Evolutionary conservation across 371 early-diverging fungal species (phyloP), one percentile per base, ranked within the genome.

Genomic region (Mucor irregularis): DNA sequence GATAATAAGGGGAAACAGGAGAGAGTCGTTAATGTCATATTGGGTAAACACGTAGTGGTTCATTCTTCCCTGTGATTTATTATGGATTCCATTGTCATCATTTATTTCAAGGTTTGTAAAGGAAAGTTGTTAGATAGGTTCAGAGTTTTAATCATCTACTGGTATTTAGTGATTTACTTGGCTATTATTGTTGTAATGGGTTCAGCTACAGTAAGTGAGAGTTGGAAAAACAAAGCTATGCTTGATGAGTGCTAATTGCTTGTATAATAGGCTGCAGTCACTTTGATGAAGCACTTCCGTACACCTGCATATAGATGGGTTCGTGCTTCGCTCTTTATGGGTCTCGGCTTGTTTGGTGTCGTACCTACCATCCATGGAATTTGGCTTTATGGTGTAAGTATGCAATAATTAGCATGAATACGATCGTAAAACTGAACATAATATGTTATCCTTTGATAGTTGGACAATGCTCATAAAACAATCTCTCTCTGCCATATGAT

Each of bases 251-350:
- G 5, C 9, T 19, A 21, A 21, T 40, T 40, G 5, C 16, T 40
- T 24, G 25, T 45, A 6, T 9, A 43, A 9, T 77, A 81, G 76
- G 74, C 84, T 10, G 68, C 65, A n/a, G 74, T 83, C 3, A 78
- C 80, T 3, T 67, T 90, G 10, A 62, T 80, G 30, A 78, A 82
- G 33, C 78, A 81, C 49, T 92, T 90, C 62, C 75, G 83, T 11
- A 80, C 84, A 9, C 89, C 93, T 21, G 82, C 87, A 26, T 95
- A 88, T 66, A 84, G 95, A 37, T 82, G 85, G 70, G 61, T 92
- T 53, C 84, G 97, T 3, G 91, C 94, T 0, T 63, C 69, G 1
- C 71, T 93, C 24, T 97, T 97, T 71, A 58, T 91, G 10, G 84
- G 86, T 0, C 66, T 96, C 58, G 97, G 93, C 3, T 61, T 90